Percentiles rank a stretch among this genome's conserved stretches.
Evolutionary conservation across 805 yeast species (phyloP).

Genomic region (Candida incommunis): DNA sequence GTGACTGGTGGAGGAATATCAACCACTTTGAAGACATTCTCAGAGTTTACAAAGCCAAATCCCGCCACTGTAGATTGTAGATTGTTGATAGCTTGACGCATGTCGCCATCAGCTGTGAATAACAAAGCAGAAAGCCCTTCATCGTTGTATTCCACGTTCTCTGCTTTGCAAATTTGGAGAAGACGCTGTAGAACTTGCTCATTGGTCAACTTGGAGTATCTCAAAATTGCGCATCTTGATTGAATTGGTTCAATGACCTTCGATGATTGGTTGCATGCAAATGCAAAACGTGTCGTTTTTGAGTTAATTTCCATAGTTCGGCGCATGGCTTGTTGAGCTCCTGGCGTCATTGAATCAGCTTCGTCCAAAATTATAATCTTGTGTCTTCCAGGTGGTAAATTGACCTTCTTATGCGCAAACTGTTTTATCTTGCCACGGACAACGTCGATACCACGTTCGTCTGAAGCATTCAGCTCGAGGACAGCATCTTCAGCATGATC

Average conservation of each 20-base stretch:
- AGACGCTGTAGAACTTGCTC: conserved; percentile 72
- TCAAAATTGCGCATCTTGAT: conserved; percentile 86
- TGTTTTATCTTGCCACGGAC: conserved; percentile 88
- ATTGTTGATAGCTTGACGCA: conserved; percentile 96
- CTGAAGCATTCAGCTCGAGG: conserved; percentile 87
- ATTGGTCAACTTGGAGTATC: conserved; percentile 70
- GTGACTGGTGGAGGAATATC: conserved; percentile 93
- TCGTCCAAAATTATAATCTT: conserved; percentile 89
- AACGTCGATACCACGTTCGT: conserved; percentile 94
- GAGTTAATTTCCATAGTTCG: conserved; percentile 93
- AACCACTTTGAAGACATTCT: conserved; percentile 87
- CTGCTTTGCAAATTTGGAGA: conserved; percentile 52
- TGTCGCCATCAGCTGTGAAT: conserved; percentile 95
- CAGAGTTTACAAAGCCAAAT: conserved; percentile 78
- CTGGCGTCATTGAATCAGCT: conserved; percentile 94
- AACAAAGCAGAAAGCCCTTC: conserved; percentile 89
- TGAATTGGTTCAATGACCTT: conserved; percentile 95
- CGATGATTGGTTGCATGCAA: conserved; percentile 89
- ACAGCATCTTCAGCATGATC: conserved; percentile 66
- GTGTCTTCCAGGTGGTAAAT: conserved; percentile 76
- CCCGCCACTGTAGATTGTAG: conserved; percentile 91
- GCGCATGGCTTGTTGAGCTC: conserved; percentile 89
- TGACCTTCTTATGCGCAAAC: conserved; percentile 89
- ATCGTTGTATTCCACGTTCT: conserved; percentile 63
- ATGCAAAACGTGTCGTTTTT: conserved; percentile 94